phyloP scores from a whole-genome alignment of 208 protist species.

The Trichomonas vaginalis region DNA sequence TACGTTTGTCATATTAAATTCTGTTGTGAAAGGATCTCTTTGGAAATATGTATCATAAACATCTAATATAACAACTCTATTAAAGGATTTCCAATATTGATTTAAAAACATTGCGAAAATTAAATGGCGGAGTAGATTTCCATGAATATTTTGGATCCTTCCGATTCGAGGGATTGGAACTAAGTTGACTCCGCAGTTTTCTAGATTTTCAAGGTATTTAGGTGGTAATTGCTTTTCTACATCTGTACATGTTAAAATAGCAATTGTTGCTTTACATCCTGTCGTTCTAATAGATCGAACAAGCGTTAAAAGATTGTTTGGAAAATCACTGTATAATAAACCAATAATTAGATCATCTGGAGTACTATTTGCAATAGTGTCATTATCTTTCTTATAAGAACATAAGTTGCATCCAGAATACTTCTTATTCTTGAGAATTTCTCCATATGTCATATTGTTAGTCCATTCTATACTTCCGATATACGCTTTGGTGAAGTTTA shows the following conservation, averaged over 20 bases:
- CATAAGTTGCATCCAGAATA: neutral
- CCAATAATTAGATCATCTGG: neutral
- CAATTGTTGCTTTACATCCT: neutral
- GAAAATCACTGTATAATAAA: neutral
- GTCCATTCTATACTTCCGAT: no score
- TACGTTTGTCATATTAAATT: neutral
- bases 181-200: neutral
- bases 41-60: neutral
- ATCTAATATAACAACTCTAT: neutral
- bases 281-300: neutral
- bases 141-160: neutral
- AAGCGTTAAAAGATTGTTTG: neutral
- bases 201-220: neutral
- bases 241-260: neutral
- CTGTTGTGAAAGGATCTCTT: neutral
- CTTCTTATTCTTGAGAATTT: no score
- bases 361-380: neutral
- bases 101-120: neutral
- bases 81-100: neutral
- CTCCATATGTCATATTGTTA: no score
- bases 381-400: neutral
- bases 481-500: no score
- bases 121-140: neutral
- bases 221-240: neutral
- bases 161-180: neutral